Evolutionary conservation across 2,329 filamentous ascomycete species (phyloP), one percentile per base, ranked within the genome.

Genomic region (Plenodomus biglobosus): DNA sequence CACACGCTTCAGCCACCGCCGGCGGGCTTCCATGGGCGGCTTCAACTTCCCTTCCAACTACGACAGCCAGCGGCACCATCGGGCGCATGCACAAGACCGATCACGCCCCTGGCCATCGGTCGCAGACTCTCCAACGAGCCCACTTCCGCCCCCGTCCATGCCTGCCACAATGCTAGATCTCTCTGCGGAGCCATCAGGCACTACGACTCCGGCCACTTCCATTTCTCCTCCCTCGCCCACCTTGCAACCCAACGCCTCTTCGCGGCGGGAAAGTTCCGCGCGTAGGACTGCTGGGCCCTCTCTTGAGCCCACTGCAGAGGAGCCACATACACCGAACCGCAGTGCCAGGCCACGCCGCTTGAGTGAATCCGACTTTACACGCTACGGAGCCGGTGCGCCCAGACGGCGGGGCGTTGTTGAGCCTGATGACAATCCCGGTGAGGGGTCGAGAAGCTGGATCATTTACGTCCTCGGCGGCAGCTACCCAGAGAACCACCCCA

Each of bases 401-500:
- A 76, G 84, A 27, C 77, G 84, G 37, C 85, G 86, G 63, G 84
- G 84, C 17, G 80, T 86, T 16, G 84, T 86, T 8, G 77, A 78
- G 57, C 77, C 76, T 1, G 76, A 78, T 55, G 72, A 77, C 52
- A 80, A 82, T 52, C 81, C 83, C 18, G 78, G 83, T 47, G 74
- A 76, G 42, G 75, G 77, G 38, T 83, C 82, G 45, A 75, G 85
- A 56, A 87, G 84, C 68, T 88, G 85, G 85, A 80, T 88, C 59
- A 87, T 88, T 44, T 88, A 88, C 63, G 84, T 88, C 8, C 80
- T 88, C 42, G 85, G 85, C 38, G 85, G 85, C 36, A 86, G 85
- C 56, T 81, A 87, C 44, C 84, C 85, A 1, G 84, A 87, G 58
- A 85, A 86, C 56, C 85, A 87, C 64, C 85, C 85, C 18, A 85